A percentile compares a stretch with the other conserved stretches of the same genome.
phyloP scores from a whole-genome alignment of 352 stramenopile species.

The Globisporangium cylindrosporum region DNA sequence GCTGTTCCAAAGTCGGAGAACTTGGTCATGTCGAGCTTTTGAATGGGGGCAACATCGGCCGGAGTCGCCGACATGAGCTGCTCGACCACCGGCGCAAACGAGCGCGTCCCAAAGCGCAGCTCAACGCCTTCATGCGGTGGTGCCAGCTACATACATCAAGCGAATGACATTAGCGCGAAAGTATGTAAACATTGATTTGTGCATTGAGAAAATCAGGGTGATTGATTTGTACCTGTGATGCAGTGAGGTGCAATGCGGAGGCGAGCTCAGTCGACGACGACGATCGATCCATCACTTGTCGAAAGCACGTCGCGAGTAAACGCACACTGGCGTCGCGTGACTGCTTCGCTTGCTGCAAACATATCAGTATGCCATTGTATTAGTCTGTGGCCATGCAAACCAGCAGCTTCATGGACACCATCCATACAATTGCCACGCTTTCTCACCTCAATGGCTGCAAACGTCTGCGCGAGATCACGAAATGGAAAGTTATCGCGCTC shows the following conservation, averaged over 20 bases:
- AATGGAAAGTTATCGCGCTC: slow-evolving; percentile 21
- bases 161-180: not conserved
- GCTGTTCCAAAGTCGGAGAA: slow-evolving; percentile 58
- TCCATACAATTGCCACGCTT: not conserved
- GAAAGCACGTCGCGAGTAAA: slow-evolving; percentile 45
- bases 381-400: not conserved
- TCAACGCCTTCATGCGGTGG: slow-evolving; percentile 69
- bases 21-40: slow-evolving; percentile 1
- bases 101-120: slow-evolving; percentile 66
- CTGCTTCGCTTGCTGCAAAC: slow-evolving; percentile 39
- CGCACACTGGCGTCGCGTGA: slow-evolving; percentile 52
- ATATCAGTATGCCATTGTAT: slow-evolving; percentile 1
- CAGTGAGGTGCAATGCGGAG: slow-evolving; percentile 65
- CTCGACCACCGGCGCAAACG: slow-evolving; percentile 54
- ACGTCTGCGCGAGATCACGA: slow-evolving; percentile 40
- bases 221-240: slow-evolving; percentile 34
- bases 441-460: slow-evolving; percentile 49
- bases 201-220: not conserved
- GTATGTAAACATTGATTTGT: not conserved
- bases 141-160: slow-evolving; percentile 42
- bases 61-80: slow-evolving; percentile 34
- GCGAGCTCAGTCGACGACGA: slow-evolving; percentile 31
- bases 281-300: slow-evolving; percentile 30
- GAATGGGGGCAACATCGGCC: slow-evolving; percentile 26
- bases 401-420: not conserved